These are phyloP conservation scores for Pseudocercospora cruenta DNA, from an alignment of 2,329 filamentous ascomycete species.

Conservation along the genomic window DNA sequence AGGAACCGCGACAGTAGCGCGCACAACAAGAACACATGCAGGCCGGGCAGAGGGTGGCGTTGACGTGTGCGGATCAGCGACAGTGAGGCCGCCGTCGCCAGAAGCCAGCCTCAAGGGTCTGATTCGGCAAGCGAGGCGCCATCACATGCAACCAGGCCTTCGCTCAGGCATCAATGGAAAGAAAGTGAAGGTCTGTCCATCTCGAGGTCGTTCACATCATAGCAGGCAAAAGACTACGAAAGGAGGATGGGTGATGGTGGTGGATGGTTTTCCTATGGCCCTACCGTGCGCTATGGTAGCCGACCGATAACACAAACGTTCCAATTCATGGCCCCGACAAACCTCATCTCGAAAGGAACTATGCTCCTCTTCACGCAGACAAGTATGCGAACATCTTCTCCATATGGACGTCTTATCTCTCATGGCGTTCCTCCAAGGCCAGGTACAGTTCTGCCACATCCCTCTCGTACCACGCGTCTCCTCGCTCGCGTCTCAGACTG, in stretches of 20 bases:
- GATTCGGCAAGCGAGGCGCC: not conserved
- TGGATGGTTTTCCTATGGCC: not conserved
- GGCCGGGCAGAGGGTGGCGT: not conserved
- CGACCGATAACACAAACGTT: not conserved
- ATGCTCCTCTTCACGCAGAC: not conserved
- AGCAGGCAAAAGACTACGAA: not conserved
- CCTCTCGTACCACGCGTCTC: slow-evolving; percentile 6
- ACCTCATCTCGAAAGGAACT: not conserved
- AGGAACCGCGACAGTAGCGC: not conserved
- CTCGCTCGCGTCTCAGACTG: not conserved
- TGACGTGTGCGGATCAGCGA: not conserved
- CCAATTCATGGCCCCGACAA: not conserved
- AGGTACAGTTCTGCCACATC: slow-evolving; percentile 2
- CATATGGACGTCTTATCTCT: not conserved
- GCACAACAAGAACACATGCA: not conserved
- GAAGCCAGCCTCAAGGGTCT: not conserved
- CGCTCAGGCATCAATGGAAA: not conserved
- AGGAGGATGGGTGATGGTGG: not conserved
- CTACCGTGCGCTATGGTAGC: not conserved
- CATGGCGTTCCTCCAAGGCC: not conserved
- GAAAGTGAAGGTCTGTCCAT: not conserved
- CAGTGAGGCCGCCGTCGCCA: not conserved
- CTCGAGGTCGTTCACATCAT: not conserved
- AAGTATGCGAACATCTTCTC: not conserved
- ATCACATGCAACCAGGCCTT: not conserved